Conservation (phyloP, 805 yeast genomes). For the Pichia exigua region DNA sequence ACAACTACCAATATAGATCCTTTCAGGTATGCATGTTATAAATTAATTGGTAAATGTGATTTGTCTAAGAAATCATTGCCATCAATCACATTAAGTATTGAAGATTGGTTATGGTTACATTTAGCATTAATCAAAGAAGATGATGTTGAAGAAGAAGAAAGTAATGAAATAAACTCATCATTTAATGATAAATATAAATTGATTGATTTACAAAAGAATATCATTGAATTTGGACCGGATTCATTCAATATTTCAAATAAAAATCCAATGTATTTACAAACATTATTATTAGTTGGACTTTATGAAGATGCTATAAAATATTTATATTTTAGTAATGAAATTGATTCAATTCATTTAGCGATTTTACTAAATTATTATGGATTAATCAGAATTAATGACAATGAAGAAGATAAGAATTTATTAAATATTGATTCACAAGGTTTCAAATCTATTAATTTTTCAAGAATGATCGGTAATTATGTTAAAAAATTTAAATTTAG, state of each 20-base stretch:
- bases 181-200: slow-evolving; percentile 67
- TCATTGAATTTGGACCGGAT: slow-evolving; percentile 64
- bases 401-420: slow-evolving; percentile 10
- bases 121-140: slow-evolving; percentile 64
- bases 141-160: slow-evolving; percentile 18
- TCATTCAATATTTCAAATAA: slow-evolving; percentile 59
- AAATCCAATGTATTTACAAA: slow-evolving; percentile 67
- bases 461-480: slow-evolving; percentile 68
- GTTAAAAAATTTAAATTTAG: slow-evolving; percentile 75
- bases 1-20: slow-evolving; percentile 68
- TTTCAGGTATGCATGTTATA: slow-evolving; percentile 81
- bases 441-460: slow-evolving; percentile 35
- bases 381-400: slow-evolving; percentile 40
- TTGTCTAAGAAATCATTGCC: slow-evolving; percentile 60
- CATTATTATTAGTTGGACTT: slow-evolving; percentile 66
- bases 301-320: slow-evolving; percentile 74
- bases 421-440: slow-evolving; percentile 30
- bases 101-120: slow-evolving; percentile 97
- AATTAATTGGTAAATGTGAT: slow-evolving; percentile 87
- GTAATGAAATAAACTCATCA: slow-evolving; percentile 28
- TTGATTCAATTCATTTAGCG: slow-evolving; percentile 85
- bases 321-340: slow-evolving; percentile 54
- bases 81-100: slow-evolving; percentile 65
- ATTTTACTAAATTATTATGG: slow-evolving; percentile 73
- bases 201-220: slow-evolving; percentile 61